Evolutionary conservation across 495 filamentous ascomycete genomes (phyloP), one percentile per base, ranked within the genome.

Genomic region (Xylaria acuta): DNA sequence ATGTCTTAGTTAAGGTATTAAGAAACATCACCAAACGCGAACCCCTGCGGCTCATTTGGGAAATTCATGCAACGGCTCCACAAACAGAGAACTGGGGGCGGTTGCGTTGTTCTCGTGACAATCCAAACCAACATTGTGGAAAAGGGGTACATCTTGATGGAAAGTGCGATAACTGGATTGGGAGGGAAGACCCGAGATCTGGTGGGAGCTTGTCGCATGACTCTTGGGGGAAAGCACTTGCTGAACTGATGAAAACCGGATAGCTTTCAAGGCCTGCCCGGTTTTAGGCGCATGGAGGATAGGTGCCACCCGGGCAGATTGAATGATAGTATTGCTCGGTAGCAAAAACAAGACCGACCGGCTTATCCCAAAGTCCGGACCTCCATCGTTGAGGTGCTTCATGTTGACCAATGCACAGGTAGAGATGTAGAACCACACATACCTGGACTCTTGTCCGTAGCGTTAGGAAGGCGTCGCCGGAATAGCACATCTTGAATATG

Each of bases 401-500:
- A 40, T 34, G 36, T 36, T 64, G 45, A 51, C 34, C 22, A 43
- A 36, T 64, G 20, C 14, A 64, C 16, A 34, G 38, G 20, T 20
- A 18, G 20, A 60, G 32, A 60, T 34, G 6, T 20, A 68, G 30
- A 43, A 67, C 7, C 41, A 41, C 53, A 77, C 86, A 71, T 87
- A 91, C 90, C 83, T 99, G 95, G 62, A 99, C 96, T 80, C 94
- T 88, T 51, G 96, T 99, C 79, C 93, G 94, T 49, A 99, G 87
- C 27, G 96, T 98, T 82, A 99, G 83, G 77, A 93, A 98, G 22
- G 96, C 95, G 79, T 99, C 95, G 64, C 96, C 96, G 14, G 91
- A 90, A 81, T 99, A 99, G 78, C 92, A 94, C 95, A 99, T 97
- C 81, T 97, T 97, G 84, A 99, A 99, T 76, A 99, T 97, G 72